Conservation (phyloP, 78 protist species). For the Dictyostelium brefeldianum region DNA sequence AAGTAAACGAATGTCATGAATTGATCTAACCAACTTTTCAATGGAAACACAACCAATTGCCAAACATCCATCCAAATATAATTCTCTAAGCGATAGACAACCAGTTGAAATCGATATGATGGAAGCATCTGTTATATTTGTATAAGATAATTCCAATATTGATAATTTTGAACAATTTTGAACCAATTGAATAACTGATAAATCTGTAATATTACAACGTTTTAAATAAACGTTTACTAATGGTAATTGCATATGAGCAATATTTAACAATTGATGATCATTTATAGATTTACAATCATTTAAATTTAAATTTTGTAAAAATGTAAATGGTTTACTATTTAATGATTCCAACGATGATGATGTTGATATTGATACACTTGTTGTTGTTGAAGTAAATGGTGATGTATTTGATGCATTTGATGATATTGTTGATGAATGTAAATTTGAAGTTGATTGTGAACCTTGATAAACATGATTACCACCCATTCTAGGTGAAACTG, state of each 20-base stretch:
- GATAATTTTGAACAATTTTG: constrained; percentile 37
- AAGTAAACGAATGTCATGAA: constrained; percentile 32
- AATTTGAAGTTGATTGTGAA: not conserved
- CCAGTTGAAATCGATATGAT: constrained; percentile 17
- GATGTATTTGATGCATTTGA: not conserved
- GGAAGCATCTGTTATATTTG: constrained; percentile 32
- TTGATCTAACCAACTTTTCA: constrained; percentile 37
- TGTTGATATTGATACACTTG: not conserved
- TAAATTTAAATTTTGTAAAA: constrained; percentile 51
- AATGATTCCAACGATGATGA: not conserved
- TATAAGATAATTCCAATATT: constrained; percentile 1
- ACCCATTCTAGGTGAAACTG: not conserved
- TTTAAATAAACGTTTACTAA: constrained; percentile 63
- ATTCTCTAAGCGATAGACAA: constrained; percentile 21
- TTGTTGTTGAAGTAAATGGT: not conserved
- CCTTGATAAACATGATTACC: not conserved
- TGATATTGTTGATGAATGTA: not conserved
- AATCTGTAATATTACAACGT: constrained; percentile 55
- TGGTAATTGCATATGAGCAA: constrained; percentile 69
- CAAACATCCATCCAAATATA: constrained; percentile 37
- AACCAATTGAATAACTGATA: constrained; percentile 17
- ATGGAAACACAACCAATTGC: constrained; percentile 18
- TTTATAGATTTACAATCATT: constrained; percentile 50
- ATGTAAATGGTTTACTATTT: constrained; percentile 15
- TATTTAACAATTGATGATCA: constrained; percentile 40